Evolutionary conservation across 2,329 filamentous ascomycete species (phyloP), one percentile per base, ranked within the genome.

Genomic region (Neonectria sp.): DNA sequence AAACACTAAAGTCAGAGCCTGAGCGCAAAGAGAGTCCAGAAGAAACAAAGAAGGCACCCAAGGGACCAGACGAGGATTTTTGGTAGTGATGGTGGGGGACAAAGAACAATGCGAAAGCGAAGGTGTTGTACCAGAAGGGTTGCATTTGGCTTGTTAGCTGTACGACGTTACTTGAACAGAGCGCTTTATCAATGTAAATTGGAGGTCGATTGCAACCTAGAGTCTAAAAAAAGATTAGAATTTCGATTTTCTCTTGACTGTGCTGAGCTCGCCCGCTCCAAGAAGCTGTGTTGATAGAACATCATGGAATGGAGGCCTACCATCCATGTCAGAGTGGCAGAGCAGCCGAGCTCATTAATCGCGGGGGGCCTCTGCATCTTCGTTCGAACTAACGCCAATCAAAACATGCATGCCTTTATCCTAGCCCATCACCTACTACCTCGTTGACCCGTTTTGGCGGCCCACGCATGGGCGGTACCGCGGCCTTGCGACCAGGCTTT

Each of bases 381-480:
- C 55, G 57, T 27, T 6, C 3, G 6, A 4, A 31, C n/a, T 2
- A 56, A 60, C 62, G 3, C 71, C 69, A 74, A 75, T 75, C 66
- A 72, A 15, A 21, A 6, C 37, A 25, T 46, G 53, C 61, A 63
- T 59, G 9, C 24, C 5, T 27, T 35, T 13, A 4, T 6, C 35
- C 33, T 51, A 49, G 49, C 35, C 45, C 51, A 25, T 17, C 49
- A 35, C 31, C 3, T 9, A 45, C 21, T 45, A 9, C 12, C 25
- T 37, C 46, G 24, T 46, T 60, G 21, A 43, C 57, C 51, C 55
- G 33, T 46, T 35, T 37, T 3, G 13, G 33, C 27, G 25, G 45
- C 58, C 55, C 6, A 37, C 37, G 31, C 49, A 37, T 37, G 25
- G 52, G 25, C 56, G 29, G 25, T 7, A 48, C 40, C 15, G 31